Percentiles rank a stretch among this genome's conserved stretches.
Evolutionary conservation across 1,139 yeast genomes (phyloP).

Genomic region (Saccharomyces hybrid): DNA sequence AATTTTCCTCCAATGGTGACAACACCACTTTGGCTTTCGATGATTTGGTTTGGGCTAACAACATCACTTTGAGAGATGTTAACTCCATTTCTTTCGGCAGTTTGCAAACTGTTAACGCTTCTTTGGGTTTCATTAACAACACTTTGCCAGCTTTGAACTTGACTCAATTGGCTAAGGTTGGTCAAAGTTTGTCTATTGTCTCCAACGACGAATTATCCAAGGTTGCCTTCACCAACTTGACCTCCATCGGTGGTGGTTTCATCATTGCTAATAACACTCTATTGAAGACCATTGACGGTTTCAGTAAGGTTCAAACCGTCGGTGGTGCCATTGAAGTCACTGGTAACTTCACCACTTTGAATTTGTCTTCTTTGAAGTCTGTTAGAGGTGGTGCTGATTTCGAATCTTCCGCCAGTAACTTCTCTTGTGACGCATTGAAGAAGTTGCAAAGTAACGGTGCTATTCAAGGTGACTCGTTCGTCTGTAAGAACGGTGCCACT

Average conservation of each 20-base stretch:
- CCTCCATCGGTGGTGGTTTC: conserved; percentile 80
- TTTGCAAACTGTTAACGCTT: conserved; percentile 67
- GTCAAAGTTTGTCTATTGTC: conserved; percentile 71
- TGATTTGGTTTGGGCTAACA: conserved; percentile 73
- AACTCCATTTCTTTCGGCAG: conserved; percentile 61
- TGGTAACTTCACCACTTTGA: conserved; percentile 77
- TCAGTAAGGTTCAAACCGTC: conserved; percentile 62
- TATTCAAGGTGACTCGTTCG: conserved; percentile 82
- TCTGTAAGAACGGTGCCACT: conserved; percentile 64
- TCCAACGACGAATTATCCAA: conserved; percentile 66
- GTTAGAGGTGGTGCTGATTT: conserved; percentile 91
- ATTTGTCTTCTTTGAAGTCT: conserved; percentile 60
- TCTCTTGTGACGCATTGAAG: conserved; percentile 74
- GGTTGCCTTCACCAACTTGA: conserved; percentile 62
- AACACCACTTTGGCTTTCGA: conserved; percentile 62
- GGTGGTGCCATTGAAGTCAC: conserved; percentile 80
- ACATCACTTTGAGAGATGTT: conserved; percentile 75
- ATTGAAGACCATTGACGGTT: conserved; percentile 59
- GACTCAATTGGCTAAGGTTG: conserved; percentile 52
- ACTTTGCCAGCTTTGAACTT: conserved; percentile 52
- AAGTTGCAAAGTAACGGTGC: conserved; percentile 61
- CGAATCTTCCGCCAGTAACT: conserved; percentile 62
- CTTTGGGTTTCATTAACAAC: conserved; percentile 68
- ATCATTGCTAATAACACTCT: conserved; percentile 75
- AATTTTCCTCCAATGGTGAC: conserved; percentile 80